Conservation (phyloP, 2,329 filamentous ascomycete species). For the Byssochlamys sp. region DNA sequence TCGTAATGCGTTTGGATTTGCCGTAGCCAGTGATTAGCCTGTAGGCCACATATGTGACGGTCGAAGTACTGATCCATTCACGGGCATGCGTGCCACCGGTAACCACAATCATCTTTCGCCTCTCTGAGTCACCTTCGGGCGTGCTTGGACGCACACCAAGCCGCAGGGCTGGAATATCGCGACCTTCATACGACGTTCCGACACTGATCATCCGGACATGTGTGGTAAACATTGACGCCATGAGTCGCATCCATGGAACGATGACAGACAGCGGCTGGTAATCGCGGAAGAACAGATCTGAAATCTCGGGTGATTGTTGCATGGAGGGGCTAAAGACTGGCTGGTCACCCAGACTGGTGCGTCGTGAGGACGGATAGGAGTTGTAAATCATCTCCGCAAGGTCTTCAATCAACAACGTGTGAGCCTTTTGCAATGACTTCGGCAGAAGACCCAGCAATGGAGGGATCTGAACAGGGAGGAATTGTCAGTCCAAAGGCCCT, state of each 20-base stretch:
- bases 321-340: constrained; percentile 20
- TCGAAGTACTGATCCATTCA: constrained; percentile 92
- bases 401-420: constrained; percentile 69
- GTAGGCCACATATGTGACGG: constrained; percentile 84
- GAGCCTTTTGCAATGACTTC: constrained; percentile 57
- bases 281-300: constrained; percentile 77
- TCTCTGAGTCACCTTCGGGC: constrained; percentile 32
- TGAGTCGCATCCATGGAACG: constrained; percentile 79
- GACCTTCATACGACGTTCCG: constrained; percentile 78
- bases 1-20: constrained; percentile 59
- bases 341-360: constrained; percentile 48
- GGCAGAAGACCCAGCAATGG: constrained; percentile 72
- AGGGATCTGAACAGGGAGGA: constrained; percentile 41
- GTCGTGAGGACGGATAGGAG: constrained; percentile 30
- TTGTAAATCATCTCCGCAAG: constrained; percentile 67
- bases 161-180: constrained; percentile 72
- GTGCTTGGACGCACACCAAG: constrained; percentile 54
- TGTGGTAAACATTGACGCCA: constrained; percentile 80
- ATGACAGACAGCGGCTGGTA: constrained; percentile 84
- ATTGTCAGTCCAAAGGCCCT: background rate
- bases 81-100: constrained; percentile 82
- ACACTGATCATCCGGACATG: constrained; percentile 65
- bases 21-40: constrained; percentile 75
- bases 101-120: constrained; percentile 68
- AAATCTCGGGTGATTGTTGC: constrained; percentile 22